A percentile compares a stretch with the other conserved stretches of the same genome.
phyloP scores from a whole-genome alignment of 768 basidiomycete genomes.

The Lactarius vividus region DNA sequence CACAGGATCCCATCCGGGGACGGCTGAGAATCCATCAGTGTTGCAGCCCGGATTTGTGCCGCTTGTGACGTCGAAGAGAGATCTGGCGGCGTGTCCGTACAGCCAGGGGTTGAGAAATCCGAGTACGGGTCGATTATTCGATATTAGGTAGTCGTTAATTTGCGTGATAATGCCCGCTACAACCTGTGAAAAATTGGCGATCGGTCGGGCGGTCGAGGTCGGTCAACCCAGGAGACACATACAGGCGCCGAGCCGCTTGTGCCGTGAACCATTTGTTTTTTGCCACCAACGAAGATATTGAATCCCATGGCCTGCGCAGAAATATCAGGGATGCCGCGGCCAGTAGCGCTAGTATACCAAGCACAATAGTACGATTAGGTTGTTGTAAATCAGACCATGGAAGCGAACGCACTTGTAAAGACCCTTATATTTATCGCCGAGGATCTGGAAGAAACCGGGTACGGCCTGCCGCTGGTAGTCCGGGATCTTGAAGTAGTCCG shows the following conservation, averaged over 20 bases:
- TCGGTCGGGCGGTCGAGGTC: not conserved
- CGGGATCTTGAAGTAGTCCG: too few relatives aligned
- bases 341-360: not conserved
- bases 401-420: not conserved
- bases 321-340: not conserved
- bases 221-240: not conserved
- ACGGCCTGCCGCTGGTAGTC: not conserved
- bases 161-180: not conserved
- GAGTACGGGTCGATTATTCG: not conserved
- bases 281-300: not conserved
- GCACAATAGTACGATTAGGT: not conserved
- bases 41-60: not conserved
- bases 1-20: not conserved
- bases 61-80: not conserved
- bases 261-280: not conserved
- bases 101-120: not conserved
- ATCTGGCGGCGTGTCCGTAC: not conserved
- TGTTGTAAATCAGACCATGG: not conserved
- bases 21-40: not conserved
- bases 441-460: not conserved
- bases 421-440: not conserved
- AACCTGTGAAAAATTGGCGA: too few relatives aligned
- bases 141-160: not conserved
- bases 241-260: not conserved
- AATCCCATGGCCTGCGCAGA: not conserved